These are phyloP conservation scores for Juglanconis juglandina DNA, from an alignment of 2,329 filamentous ascomycete species.

Conservation along the genomic window DNA sequence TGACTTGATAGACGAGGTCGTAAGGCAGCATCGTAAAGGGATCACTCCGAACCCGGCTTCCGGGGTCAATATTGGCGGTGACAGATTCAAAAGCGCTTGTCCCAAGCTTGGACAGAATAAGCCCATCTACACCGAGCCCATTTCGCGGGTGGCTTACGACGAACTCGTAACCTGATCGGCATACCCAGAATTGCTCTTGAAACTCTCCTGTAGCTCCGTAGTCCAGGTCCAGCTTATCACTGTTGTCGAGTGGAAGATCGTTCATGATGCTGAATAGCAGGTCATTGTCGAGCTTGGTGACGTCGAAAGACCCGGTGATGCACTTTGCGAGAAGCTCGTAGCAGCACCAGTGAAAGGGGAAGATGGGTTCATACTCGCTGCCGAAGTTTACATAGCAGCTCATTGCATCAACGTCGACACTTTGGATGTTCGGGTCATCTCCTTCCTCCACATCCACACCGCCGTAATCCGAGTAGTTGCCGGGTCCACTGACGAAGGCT, in stretches of 20 bases:
- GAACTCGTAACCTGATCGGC: neutral
- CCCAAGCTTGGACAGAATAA: neutral
- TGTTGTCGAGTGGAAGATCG: neutral
- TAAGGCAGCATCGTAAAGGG: neutral
- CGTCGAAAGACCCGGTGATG: neutral
- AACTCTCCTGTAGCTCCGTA: neutral
- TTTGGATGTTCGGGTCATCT: neutral
- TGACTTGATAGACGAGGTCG: neutral
- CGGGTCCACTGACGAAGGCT: slow-evolving; percentile 1
- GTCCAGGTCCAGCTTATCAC: neutral
- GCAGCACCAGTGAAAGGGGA: slow-evolving; percentile 9
- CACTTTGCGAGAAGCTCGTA: slow-evolving; percentile 1
- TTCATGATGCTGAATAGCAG: slow-evolving; percentile 2
- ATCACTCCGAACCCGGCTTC: neutral
- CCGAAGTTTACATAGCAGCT: neutral
- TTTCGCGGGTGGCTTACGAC: neutral
- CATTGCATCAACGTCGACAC: neutral
- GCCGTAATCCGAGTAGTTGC: neutral
- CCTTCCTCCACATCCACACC: neutral
- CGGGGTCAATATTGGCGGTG: neutral
- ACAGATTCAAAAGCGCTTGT: neutral
- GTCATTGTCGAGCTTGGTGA: slow-evolving; percentile 2
- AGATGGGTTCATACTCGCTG: neutral
- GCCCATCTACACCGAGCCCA: neutral
- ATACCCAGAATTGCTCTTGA: neutral